Evolutionary conservation across 163 green algal species (phyloP).

Genomic region (Picocystis sp.): DNA sequence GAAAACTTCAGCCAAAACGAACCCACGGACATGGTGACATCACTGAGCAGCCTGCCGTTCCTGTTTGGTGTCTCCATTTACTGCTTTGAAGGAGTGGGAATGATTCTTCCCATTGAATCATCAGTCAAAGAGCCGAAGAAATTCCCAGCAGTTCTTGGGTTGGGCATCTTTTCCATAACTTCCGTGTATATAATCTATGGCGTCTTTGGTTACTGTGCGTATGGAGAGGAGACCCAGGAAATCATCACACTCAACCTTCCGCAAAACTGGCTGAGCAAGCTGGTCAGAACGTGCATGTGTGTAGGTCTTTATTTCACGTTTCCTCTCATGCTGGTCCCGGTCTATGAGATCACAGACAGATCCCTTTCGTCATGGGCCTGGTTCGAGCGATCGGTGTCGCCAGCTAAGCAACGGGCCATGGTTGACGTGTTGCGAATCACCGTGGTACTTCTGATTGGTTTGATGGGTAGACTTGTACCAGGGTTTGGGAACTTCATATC

Average conservation of each 20-base stretch:
- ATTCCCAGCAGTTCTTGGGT: slow-evolving; percentile 20
- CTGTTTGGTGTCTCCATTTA: slow-evolving; percentile 40
- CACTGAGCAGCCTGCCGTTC: slow-evolving; percentile 19
- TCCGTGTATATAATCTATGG: slow-evolving; percentile 27
- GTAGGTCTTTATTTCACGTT: slow-evolving; percentile 37
- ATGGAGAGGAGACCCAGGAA: slow-evolving; percentile 25
- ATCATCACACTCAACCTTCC: slow-evolving; percentile 44
- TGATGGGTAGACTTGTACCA: slow-evolving; percentile 15
- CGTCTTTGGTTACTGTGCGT: slow-evolving; percentile 28
- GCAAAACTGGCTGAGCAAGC: slow-evolving; percentile 13
- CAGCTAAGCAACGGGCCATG: slow-evolving; percentile 2
- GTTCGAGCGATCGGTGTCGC: too few species aligned
- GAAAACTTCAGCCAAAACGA: not conserved
- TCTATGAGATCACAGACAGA: slow-evolving; percentile 35
- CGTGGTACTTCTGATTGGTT: slow-evolving; percentile 14
- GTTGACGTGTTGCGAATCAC: slow-evolving; percentile 11
- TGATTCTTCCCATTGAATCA: slow-evolving; percentile 33
- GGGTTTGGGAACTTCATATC: slow-evolving; percentile 34
- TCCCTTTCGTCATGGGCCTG: too few species aligned
- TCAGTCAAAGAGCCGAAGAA: slow-evolving; percentile 26
- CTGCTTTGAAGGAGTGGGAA: slow-evolving; percentile 37
- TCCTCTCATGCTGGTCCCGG: slow-evolving; percentile 26
- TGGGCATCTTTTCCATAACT: slow-evolving; percentile 21
- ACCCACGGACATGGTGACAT: slow-evolving; percentile 4
- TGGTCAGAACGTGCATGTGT: slow-evolving; percentile 30